A percentile compares a stretch with the other conserved stretches of the same genome.
Conservation (phyloP, 306 rosid genomes). For the Gastrolobium villosum region DNA sequence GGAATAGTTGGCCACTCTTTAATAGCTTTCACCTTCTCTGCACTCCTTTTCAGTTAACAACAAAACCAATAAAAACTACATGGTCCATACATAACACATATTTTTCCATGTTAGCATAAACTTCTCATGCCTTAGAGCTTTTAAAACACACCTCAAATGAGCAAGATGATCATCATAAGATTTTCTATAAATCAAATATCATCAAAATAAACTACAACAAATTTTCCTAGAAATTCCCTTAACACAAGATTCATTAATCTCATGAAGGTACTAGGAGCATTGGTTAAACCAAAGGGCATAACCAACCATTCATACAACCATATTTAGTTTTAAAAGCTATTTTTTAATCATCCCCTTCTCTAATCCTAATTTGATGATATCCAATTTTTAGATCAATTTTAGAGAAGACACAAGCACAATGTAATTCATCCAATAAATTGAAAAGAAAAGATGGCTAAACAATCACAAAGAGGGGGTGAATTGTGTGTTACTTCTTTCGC, state of each 20-base stretch:
- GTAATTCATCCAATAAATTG: neutral
- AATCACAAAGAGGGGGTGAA: too few species aligned
- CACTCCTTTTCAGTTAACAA: neutral
- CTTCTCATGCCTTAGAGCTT: neutral
- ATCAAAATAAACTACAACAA: neutral
- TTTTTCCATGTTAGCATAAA: neutral
- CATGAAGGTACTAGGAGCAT: neutral
- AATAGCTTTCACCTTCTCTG: too few species aligned
- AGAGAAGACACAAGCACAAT: neutral
- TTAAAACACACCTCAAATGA: neutral
- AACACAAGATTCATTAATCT: neutral
- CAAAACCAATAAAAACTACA: conserved; percentile 39
- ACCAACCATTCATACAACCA: too few species aligned
- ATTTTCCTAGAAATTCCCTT: neutral
- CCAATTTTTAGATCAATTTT: neutral
- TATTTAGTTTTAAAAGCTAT: too few species aligned
- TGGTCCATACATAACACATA: neutral
- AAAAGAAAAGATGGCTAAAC: too few species aligned
- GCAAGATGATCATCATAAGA: neutral
- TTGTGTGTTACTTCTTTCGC: too few species aligned
- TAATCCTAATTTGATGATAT: neutral
- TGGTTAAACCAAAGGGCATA: too few species aligned
- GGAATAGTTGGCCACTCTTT: too few species aligned
- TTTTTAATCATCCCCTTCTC: too few species aligned
- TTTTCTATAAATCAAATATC: neutral